phyloP scores from a whole-genome alignment of 2,329 filamentous ascomycete genomes.

The Curvularia hawaiiensis region DNA sequence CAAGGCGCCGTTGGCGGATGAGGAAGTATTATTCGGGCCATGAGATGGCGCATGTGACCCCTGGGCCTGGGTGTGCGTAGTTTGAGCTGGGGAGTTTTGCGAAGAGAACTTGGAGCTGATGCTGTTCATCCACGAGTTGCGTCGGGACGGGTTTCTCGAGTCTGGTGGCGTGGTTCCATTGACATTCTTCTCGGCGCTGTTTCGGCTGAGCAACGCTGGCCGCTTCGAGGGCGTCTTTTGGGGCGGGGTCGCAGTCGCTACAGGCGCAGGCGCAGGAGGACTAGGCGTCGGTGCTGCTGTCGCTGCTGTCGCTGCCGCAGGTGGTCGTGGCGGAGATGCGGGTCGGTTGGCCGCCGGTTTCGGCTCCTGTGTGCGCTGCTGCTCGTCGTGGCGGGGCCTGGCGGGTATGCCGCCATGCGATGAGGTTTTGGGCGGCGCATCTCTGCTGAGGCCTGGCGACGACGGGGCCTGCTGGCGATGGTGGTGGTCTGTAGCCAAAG shows the following conservation, averaged over 20 bases:
- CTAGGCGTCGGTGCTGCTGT: conserved; percentile 16
- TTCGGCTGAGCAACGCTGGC: conserved; percentile 51
- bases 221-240: conserved; percentile 43
- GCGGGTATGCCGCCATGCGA: conserved; percentile 39
- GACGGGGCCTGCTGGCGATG: conserved; percentile 45
- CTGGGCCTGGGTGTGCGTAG: conserved; percentile 42
- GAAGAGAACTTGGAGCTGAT: conserved; percentile 91
- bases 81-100: conserved; percentile 46
- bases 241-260: conserved; percentile 25
- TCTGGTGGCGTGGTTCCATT: conserved; percentile 39
- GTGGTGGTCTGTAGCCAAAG: conserved; percentile 37
- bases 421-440: conserved; percentile 44
- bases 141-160: conserved; percentile 50
- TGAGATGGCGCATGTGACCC: conserved; percentile 46
- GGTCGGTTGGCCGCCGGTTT: conserved; percentile 33
- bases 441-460: conserved; percentile 42
- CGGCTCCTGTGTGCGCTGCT: conserved; percentile 21
- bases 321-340: conserved; percentile 27
- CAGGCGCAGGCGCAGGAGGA: conserved; percentile 17
- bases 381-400: conserved; percentile 23
- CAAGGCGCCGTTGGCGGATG: conserved; percentile 43
- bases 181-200: conserved; percentile 45
- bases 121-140: conserved; percentile 90
- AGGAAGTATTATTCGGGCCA: conserved; percentile 60
- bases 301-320: conserved; percentile 23